phyloP scores from a whole-genome alignment of 345 rosid genomes.

The Hibiscus trionum region DNA sequence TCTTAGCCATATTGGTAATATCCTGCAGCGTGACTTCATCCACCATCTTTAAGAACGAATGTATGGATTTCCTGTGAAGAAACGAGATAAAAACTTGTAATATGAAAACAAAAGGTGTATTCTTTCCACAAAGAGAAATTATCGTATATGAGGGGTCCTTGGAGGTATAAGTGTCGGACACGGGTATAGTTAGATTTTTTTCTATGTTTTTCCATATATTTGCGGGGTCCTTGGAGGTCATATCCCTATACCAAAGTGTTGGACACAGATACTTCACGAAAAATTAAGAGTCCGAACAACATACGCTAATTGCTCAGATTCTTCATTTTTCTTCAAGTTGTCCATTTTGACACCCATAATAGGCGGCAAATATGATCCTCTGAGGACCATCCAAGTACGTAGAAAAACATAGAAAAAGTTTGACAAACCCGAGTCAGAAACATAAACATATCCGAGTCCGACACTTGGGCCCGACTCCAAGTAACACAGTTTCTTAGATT shows the following conservation, averaged over 20 bases:
- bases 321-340: background rate
- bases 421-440: background rate
- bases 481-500: background rate
- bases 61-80: slow-evolving; percentile 59
- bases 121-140: background rate
- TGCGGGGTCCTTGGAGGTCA: background rate
- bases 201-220: background rate
- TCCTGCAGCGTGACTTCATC: slow-evolving; percentile 55
- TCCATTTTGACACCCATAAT: background rate
- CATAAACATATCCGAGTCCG: background rate
- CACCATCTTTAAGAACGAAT: slow-evolving; percentile 59
- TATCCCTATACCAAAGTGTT: background rate
- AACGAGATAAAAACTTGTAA: background rate
- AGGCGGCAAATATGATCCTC: background rate
- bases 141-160: too few species aligned
- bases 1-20: slow-evolving; percentile 39
- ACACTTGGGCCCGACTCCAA: background rate
- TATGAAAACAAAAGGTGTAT: background rate
- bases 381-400: background rate
- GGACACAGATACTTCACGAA: too few species aligned
- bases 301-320: background rate
- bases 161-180: background rate
- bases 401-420: background rate
- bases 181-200: background rate
- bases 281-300: too few species aligned